phyloP scores from a whole-genome alignment of 371 early-diverging fungal genomes.

The Chytridium lagenaria region DNA sequence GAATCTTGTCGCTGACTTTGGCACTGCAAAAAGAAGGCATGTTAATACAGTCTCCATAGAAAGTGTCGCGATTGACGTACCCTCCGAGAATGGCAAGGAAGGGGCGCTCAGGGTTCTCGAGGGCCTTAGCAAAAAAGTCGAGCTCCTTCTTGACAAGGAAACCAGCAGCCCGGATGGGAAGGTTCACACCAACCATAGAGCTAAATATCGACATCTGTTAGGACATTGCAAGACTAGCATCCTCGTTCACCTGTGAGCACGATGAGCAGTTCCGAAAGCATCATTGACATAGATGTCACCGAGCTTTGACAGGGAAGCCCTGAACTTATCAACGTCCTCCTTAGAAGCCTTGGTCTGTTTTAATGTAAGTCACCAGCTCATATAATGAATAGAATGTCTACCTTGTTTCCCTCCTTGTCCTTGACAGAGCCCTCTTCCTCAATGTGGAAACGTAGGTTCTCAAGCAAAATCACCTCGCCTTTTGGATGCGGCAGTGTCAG shows the following conservation, averaged over 20 bases:
- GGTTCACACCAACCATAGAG: conserved; percentile 95
- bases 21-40: conserved; percentile 66
- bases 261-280: conserved; percentile 99
- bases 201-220: too few relatives aligned
- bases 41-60: conserved; percentile 14
- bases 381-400: conserved; percentile 8
- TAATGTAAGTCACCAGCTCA: background rate
- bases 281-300: conserved; percentile 99
- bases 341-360: conserved; percentile 79
- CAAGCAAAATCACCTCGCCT: conserved; percentile 89
- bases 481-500: too few relatives aligned
- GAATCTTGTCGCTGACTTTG: conserved; percentile 99
- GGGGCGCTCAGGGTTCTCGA: conserved; percentile 92
- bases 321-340: conserved; percentile 83
- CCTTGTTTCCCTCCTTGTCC: conserved; percentile 87
- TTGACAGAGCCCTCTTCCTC: conserved; percentile 98
- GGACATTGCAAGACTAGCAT: background rate
- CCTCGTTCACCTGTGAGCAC: conserved; percentile 69
- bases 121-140: conserved; percentile 95
- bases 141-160: conserved; percentile 99
- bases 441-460: conserved; percentile 98
- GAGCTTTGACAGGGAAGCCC: conserved; percentile 87
- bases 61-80: conserved; percentile 50
- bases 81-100: conserved; percentile 99
- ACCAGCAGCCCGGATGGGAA: conserved; percentile 92